These are phyloP conservation scores for Eucalyptus regnans DNA, from an alignment of 345 rosid species.

Conservation along the genomic window DNA sequence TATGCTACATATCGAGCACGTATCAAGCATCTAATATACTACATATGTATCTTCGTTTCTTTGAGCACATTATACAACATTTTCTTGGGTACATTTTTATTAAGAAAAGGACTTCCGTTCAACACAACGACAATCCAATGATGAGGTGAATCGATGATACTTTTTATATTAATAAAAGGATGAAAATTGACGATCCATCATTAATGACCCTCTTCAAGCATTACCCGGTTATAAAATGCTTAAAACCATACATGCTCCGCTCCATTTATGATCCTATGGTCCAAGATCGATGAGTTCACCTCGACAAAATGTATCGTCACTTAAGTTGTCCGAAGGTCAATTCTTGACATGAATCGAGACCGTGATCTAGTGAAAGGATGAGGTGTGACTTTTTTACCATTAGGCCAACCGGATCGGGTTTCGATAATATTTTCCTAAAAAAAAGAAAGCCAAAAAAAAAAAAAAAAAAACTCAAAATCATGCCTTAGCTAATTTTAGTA, in stretches of 20 bases:
- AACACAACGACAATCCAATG: not conserved
- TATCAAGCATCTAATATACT: not conserved
- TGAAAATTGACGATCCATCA: not conserved
- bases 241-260: accelerated
- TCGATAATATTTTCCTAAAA: too few relatives aligned
- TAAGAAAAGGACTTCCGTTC: accelerated
- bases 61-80: not conserved
- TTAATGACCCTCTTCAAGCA: not conserved
- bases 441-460: too few relatives aligned
- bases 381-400: not conserved
- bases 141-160: accelerated
- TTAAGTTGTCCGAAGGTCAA: accelerated
- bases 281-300: accelerated
- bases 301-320: accelerated
- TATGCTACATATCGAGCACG: too few relatives aligned
- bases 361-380: not conserved
- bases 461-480: not conserved
- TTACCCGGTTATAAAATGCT: not conserved
- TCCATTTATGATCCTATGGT: accelerated
- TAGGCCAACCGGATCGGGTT: accelerated
- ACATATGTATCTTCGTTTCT: not conserved
- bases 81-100: not conserved
- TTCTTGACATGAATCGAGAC: accelerated
- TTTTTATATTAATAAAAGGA: not conserved
- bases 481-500: not conserved